Evolutionary conservation across 345 rosid species (phyloP).

Genomic region (Odontarrhena argentea): DNA sequence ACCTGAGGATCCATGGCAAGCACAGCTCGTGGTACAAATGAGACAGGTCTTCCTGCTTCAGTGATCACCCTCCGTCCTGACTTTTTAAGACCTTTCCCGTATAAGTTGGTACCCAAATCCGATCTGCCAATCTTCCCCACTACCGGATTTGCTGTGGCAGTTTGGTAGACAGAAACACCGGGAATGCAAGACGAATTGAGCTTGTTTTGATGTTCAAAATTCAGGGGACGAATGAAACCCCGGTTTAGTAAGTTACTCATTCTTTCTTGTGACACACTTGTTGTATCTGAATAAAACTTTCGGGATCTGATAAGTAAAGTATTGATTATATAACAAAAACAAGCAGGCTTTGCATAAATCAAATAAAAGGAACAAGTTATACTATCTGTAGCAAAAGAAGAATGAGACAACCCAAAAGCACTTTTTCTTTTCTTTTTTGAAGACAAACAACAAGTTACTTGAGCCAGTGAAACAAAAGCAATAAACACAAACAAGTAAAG

Average conservation of each 20-base stretch:
- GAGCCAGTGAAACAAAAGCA: conserved; percentile 28
- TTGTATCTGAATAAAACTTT: conserved; percentile 47
- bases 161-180: conserved; percentile 48
- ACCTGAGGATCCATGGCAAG: conserved; percentile 82
- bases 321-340: conserved; percentile 25
- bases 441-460: background rate
- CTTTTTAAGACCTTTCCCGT: conserved; percentile 49
- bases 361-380: conserved; percentile 26
- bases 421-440: background rate
- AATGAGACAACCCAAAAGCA: too few relatives aligned
- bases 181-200: conserved; percentile 53
- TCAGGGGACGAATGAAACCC: conserved; percentile 61
- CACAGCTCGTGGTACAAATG: conserved; percentile 60
- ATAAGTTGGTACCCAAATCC: conserved; percentile 46
- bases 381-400: conserved; percentile 22
- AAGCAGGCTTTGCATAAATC: conserved; percentile 17
- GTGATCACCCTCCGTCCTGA: conserved; percentile 41
- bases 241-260: conserved; percentile 73
- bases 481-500: conserved; percentile 23
- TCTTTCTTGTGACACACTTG: conserved; percentile 50
- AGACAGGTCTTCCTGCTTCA: conserved; percentile 44
- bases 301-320: conserved; percentile 38
- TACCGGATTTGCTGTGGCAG: conserved; percentile 45
- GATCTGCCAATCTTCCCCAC: conserved; percentile 43
- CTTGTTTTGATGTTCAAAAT: conserved; percentile 63